These are phyloP conservation scores for Taiozyma sp. DNA, from an alignment of 1,139 yeast genomes.

Conservation along the genomic window DNA sequence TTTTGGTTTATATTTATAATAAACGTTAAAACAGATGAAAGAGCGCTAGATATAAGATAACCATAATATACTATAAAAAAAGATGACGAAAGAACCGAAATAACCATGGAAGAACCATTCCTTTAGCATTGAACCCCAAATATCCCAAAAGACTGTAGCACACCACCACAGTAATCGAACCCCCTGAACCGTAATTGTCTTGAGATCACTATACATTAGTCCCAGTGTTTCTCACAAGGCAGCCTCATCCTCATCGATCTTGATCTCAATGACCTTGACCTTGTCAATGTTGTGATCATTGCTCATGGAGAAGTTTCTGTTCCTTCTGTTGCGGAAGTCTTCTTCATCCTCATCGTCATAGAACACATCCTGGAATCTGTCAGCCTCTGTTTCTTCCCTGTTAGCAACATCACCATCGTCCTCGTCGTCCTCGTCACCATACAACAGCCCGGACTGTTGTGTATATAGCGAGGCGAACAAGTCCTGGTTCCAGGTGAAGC, in stretches of 20 bases:
- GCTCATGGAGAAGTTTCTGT: conserved; percentile 9
- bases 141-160: background rate
- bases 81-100: background rate
- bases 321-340: background rate
- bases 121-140: background rate
- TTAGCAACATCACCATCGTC: conserved; percentile 10
- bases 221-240: background rate
- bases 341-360: conserved; percentile 4
- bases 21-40: background rate
- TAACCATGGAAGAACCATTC: background rate
- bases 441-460: conserved; percentile 46
- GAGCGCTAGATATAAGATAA: background rate
- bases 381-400: conserved; percentile 8
- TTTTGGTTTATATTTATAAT: conserved; percentile 20
- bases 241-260: conserved; percentile 35
- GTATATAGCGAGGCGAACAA: conserved; percentile 65
- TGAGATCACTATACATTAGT: background rate
- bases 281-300: conserved; percentile 26
- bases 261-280: conserved; percentile 50
- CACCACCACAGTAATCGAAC: background rate
- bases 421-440: conserved; percentile 26
- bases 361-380: background rate
- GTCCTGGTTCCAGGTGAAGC: conserved; percentile 72
- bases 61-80: background rate
- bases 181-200: background rate